Percentiles rank a stretch among this genome's conserved stretches.
Conservation (phyloP, 345 rosid species). For the Carallia pectinifolia region DNA sequence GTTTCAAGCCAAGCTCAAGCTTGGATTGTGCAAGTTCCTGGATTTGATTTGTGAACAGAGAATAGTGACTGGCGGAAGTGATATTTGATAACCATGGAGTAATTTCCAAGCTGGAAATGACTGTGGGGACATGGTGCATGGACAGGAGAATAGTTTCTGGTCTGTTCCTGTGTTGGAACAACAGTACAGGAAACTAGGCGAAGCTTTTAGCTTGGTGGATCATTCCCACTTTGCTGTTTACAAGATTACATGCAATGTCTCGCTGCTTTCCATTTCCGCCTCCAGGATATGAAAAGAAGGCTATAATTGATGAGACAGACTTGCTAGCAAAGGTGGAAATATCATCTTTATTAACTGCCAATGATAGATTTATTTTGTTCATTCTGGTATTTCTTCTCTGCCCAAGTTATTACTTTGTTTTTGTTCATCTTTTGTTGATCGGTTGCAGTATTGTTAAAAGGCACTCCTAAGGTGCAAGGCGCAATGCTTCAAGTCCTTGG, state of each 20-base stretch:
- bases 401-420: background rate
- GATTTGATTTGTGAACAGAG: conserved; percentile 12
- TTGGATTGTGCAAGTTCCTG: background rate
- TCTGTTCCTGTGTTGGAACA: conserved; percentile 59
- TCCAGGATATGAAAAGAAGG: conserved; percentile 93
- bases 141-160: conserved; percentile 52
- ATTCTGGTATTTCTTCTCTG: background rate
- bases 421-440: background rate
- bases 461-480: no score
- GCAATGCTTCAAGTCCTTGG: no score
- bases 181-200: conserved; percentile 33
- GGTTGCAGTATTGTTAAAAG: background rate
- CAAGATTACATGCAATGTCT: conserved; percentile 66
- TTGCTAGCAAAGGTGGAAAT: conserved; percentile 59
- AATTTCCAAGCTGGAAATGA: conserved; percentile 44
- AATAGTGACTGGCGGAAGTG: conserved; percentile 24
- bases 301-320: conserved; percentile 50
- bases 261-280: conserved; percentile 99
- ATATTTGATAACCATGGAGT: conserved; percentile 28
- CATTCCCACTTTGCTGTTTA: conserved; percentile 31
- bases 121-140: conserved; percentile 58
- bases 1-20: background rate
- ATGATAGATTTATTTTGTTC: conserved; percentile 5
- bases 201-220: conserved; percentile 30
- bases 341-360: background rate